phyloP scores from a whole-genome alignment of 2,329 filamentous ascomycete genomes.

The Aquanectria penicillioides region DNA sequence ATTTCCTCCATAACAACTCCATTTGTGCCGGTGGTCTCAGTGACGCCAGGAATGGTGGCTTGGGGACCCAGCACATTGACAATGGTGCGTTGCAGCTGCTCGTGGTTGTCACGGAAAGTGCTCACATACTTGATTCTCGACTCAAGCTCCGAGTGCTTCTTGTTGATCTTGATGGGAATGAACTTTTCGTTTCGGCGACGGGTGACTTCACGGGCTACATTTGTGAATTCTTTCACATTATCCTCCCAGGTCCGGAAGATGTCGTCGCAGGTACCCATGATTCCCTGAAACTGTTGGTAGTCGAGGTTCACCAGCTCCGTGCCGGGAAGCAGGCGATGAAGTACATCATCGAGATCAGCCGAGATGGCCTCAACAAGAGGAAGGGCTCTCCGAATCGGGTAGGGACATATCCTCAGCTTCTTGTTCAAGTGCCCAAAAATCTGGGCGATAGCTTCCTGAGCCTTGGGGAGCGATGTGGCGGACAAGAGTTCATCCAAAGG shows the following conservation, averaged over 20 bases:
- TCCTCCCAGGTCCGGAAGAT: slow-evolving; percentile 97
- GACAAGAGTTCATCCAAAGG: slow-evolving; percentile 94
- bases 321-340: slow-evolving; percentile 87
- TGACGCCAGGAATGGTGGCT: slow-evolving; percentile 63
- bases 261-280: slow-evolving; percentile 84
- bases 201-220: slow-evolving; percentile 94
- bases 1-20: slow-evolving; percentile 89
- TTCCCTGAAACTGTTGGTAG: slow-evolving; percentile 86
- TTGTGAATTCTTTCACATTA: slow-evolving; percentile 96
- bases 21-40: slow-evolving; percentile 63
- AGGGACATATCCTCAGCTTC: slow-evolving; percentile 95
- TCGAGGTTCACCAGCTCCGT: slow-evolving; percentile 91
- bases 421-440: slow-evolving; percentile 98
- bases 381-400: slow-evolving; percentile 90
- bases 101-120: slow-evolving; percentile 96
- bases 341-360: slow-evolving; percentile 84
- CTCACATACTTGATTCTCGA: slow-evolving; percentile 91
- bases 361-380: slow-evolving; percentile 98
- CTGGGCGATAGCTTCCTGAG: slow-evolving; percentile 86
- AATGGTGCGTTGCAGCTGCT: slow-evolving; percentile 96
- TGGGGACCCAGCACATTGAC: slow-evolving; percentile 92
- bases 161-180: slow-evolving; percentile 95
- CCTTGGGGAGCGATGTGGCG: slow-evolving; percentile 86
- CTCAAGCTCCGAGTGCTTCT: slow-evolving; percentile 88
- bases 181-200: slow-evolving; percentile 96